Conservation (phyloP, 179 eudicot species). For the Nepenthes alata region DNA sequence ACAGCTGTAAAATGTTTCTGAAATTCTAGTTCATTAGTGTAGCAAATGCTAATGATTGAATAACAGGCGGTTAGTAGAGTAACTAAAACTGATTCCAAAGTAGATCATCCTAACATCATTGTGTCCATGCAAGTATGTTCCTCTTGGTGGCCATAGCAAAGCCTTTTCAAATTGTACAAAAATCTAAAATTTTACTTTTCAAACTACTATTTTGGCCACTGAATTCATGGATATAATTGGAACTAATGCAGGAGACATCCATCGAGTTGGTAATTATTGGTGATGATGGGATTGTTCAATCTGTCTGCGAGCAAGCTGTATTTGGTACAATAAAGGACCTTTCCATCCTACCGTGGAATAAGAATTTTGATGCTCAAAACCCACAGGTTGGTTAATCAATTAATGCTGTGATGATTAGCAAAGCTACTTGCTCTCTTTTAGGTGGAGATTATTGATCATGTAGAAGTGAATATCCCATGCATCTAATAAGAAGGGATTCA, state of each 20-base stretch:
- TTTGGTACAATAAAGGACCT: slow-evolving; percentile 88
- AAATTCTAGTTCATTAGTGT: too few species aligned
- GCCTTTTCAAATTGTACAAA: too few species aligned
- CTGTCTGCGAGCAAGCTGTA: slow-evolving; percentile 87
- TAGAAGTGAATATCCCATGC: background rate
- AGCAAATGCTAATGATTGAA: too few species aligned
- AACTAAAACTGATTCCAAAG: too few species aligned
- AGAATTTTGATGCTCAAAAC: slow-evolving; percentile 26
- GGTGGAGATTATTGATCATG: background rate
- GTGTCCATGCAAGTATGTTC: too few species aligned
- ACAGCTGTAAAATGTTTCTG: too few species aligned
- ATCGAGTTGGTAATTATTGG: slow-evolving; percentile 78
- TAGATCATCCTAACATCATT: too few species aligned
- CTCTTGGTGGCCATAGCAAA: too few species aligned
- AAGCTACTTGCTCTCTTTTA: background rate
- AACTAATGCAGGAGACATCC: slow-evolving; percentile 64
- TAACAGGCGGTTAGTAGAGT: too few species aligned
- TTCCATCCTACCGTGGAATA: slow-evolving; percentile 71
- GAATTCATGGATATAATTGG: slow-evolving; percentile 7
- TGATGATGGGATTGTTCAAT: slow-evolving; percentile 74
- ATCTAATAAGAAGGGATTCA: too few species aligned
- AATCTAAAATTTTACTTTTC: too few species aligned
- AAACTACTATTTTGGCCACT: background rate
- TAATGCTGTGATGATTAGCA: background rate
- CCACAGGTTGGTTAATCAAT: slow-evolving; percentile 35